Evolutionary conservation across 2,329 filamentous ascomycete genomes (phyloP), one percentile per base, ranked within the genome.

Genomic region (Niveomyces coronatus): DNA sequence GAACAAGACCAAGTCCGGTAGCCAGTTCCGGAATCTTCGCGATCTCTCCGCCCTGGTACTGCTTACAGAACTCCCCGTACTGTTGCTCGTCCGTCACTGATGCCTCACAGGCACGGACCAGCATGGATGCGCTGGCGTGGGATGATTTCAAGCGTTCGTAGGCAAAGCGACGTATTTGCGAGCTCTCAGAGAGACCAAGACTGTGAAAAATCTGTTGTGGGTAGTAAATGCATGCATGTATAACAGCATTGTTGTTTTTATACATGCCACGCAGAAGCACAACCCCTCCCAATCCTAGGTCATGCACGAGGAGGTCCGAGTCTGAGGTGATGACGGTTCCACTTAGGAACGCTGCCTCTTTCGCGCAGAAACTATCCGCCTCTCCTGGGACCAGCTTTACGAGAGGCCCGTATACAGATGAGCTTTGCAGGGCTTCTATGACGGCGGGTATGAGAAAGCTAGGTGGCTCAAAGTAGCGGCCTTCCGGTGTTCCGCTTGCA

Each of bases 321-420:
- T 96, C 89, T n/a, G 77, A 79, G 0, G 86, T 93, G 6, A 95
- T 59, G 11, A 86, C 70, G 2, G 66, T 63, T 1, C 74, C 75
- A 2, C 69, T 65, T 20, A 65, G 53, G 3, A 62, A 45, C n/a
- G 65, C 66, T 6, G 84, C 68, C 37, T 77, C 67, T 11, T 68
- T 60, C 3, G 85, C 86, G 54, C 87, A 94, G 60, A 76, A 91
- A 17, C 68, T 60, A 53, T 96, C 89, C 1, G 89, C 89, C 59
- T 96, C 89, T 1, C 84, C 87, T 0, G 85, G 78, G 0, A 94
- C 80, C 10, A 91, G 67, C 17, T 66, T 60, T 8, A 63, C 65
- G 31, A 67, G 52, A 43, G 44, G 50, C 4, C 45, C 54, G 44
- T 72, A 76, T 4, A 51, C 54, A 2, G 52, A 14, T 5, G 59